phyloP scores from a whole-genome alignment of 2,329 filamentous ascomycete species.

The Epichloe coenophiala region DNA sequence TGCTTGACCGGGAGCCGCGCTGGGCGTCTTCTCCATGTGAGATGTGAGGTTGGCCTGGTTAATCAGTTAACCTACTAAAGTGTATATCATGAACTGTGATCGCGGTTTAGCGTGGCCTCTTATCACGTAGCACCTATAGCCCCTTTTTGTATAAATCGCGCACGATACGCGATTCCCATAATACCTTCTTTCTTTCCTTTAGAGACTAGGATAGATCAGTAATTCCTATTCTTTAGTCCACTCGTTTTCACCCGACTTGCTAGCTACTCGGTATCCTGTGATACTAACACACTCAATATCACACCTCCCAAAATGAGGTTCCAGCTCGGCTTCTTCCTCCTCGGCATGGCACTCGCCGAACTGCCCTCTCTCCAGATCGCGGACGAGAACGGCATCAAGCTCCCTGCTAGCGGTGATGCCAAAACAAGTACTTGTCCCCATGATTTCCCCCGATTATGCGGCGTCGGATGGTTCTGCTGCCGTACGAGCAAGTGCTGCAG shows the following conservation, averaged over 20 bases:
- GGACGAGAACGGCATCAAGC: slow-evolving; percentile 2
- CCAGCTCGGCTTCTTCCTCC: slow-evolving; percentile 1
- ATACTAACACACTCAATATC: no score
- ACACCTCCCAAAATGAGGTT: slow-evolving; percentile 3
- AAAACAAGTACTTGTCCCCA: neutral
- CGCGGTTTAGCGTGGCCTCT: no score
- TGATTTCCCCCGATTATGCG: slow-evolving; percentile 4
- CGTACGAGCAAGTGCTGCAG: slow-evolving; percentile 5
- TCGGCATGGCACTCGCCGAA: neutral
- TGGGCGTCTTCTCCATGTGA: slow-evolving; percentile 21
- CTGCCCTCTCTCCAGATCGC: slow-evolving; percentile 2
- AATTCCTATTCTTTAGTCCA: no score
- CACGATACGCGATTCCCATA: no score
- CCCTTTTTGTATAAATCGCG: no score
- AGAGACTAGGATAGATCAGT: no score
- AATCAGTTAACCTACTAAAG: no score
- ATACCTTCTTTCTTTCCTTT: no score
- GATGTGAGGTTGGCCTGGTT: slow-evolving; percentile 27
- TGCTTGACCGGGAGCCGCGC: slow-evolving; percentile 14
- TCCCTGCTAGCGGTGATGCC: neutral
- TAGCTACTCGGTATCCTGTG: no score
- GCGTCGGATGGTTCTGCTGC: slow-evolving; percentile 4
- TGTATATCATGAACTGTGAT: no score
- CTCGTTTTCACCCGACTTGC: no score
- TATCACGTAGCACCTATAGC: no score